Evolutionary conservation across 176 grass and related monocot species (phyloP).

Genomic region (Lolium rigidum): DNA sequence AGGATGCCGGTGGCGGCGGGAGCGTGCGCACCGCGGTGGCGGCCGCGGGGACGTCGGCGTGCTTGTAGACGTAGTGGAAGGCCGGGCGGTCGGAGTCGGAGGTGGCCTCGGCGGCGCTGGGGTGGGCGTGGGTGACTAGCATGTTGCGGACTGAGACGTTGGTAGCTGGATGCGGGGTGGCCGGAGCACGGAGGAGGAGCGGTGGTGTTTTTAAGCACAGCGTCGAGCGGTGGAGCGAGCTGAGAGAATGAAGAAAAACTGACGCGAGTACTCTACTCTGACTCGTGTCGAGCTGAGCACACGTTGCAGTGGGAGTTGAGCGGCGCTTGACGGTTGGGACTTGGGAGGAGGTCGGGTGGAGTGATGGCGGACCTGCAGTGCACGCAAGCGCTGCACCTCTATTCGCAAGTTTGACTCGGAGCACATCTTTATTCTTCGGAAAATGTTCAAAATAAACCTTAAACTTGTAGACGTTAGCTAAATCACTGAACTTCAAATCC

Average conservation of each 20-base stretch:
- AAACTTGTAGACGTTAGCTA: too few species aligned
- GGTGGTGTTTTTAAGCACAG: too few species aligned
- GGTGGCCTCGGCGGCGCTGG: neutral
- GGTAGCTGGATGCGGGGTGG: too few species aligned
- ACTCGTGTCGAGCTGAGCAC: neutral
- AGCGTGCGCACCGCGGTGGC: neutral
- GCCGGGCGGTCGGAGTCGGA: neutral
- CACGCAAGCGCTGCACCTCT: too few species aligned
- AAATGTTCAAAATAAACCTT: too few species aligned
- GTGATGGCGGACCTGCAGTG: neutral
- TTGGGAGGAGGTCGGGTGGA: neutral
- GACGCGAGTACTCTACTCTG: neutral
- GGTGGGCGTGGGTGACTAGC: neutral
- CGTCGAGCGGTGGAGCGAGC: neutral
- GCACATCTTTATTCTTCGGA: too few species aligned
- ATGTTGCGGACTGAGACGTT: too few species aligned
- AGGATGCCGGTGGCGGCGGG: neutral
- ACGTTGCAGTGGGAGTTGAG: neutral
- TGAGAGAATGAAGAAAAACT: neutral
- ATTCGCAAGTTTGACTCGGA: too few species aligned
- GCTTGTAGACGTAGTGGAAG: constrained; percentile 2
- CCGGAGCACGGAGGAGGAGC: too few species aligned
- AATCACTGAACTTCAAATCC: too few species aligned
- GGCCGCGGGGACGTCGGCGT: neutral
- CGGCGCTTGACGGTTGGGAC: neutral